Percentiles rank a stretch among this genome's conserved stretches.
phyloP scores from a whole-genome alignment of 2,329 filamentous ascomycete species.

The Trichoderma sp. region DNA sequence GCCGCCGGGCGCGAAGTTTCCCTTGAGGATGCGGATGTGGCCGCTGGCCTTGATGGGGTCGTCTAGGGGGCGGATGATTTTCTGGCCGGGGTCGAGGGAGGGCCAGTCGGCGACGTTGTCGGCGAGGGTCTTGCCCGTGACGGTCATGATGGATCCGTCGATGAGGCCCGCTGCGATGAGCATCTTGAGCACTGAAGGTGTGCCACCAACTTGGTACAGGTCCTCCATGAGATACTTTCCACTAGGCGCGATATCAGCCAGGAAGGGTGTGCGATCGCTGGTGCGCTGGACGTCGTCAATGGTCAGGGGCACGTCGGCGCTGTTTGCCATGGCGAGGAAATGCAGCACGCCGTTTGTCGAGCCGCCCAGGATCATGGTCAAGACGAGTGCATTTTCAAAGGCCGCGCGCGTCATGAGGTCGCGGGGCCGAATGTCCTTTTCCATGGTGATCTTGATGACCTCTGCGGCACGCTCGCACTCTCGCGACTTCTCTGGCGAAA shows the following conservation, averaged over 20 bases:
- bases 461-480: constrained; percentile 81
- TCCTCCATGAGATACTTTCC: constrained; percentile 88
- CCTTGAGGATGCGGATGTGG: constrained; percentile 83
- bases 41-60: constrained; percentile 76
- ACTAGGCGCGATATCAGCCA: constrained; percentile 80
- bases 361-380: constrained; percentile 90
- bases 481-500: constrained; percentile 75
- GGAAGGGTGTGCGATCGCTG: constrained; percentile 78
- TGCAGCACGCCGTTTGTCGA: constrained; percentile 88
- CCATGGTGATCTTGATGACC: constrained; percentile 76
- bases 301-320: constrained; percentile 72
- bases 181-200: constrained; percentile 81
- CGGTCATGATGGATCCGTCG: constrained; percentile 74
- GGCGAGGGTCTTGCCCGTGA: constrained; percentile 80
- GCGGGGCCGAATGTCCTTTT: constrained; percentile 75
- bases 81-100: constrained; percentile 72
- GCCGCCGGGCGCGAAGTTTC: constrained; percentile 84
- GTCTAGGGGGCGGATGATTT: constrained; percentile 79
- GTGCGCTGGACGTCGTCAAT: constrained; percentile 82
- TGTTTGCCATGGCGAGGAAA: constrained; percentile 85
- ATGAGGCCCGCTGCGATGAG: constrained; percentile 74
- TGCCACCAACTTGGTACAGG: constrained; percentile 80
- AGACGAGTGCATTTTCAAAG: constrained; percentile 84
- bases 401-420: constrained; percentile 76
- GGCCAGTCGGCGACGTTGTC: constrained; percentile 79